phyloP scores from a whole-genome alignment of 805 yeast species.

The Candida lessepsii region DNA sequence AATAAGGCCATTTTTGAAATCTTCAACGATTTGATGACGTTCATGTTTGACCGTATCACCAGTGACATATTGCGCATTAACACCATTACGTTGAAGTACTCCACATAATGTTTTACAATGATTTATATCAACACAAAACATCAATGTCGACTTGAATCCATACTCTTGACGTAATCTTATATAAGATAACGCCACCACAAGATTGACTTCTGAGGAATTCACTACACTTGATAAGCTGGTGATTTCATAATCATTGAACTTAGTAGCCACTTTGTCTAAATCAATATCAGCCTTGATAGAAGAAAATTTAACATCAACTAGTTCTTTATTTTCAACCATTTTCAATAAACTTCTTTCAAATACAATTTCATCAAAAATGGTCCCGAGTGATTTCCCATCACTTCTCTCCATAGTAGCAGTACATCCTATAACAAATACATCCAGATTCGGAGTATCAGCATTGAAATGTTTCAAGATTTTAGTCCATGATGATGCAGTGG shows the following conservation, averaged over 20 bases:
- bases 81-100: slow-evolving; percentile 54
- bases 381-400: slow-evolving; percentile 61
- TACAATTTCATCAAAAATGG: slow-evolving; percentile 69
- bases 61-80: slow-evolving; percentile 70
- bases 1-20: slow-evolving; percentile 60
- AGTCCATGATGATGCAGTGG: slow-evolving; percentile 68
- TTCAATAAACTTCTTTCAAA: slow-evolving; percentile 63
- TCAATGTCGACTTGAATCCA: slow-evolving; percentile 57
- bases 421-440: slow-evolving; percentile 70
- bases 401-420: slow-evolving; percentile 82
- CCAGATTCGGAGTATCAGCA: slow-evolving; percentile 40
- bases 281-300: slow-evolving; percentile 51
- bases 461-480: slow-evolving; percentile 59
- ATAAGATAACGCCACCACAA: slow-evolving; percentile 55
- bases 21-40: slow-evolving; percentile 52
- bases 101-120: slow-evolving; percentile 60
- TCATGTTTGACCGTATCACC: slow-evolving; percentile 57
- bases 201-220: slow-evolving; percentile 53
- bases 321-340: slow-evolving; percentile 67
- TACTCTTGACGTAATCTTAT: slow-evolving; percentile 33
- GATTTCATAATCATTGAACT: slow-evolving; percentile 54
- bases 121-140: slow-evolving; percentile 73
- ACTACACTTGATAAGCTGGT: slow-evolving; percentile 52
- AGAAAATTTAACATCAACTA: slow-evolving; percentile 67
- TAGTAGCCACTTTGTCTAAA: slow-evolving; percentile 29